Evolutionary conservation across 306 rosid species (phyloP).

Genomic region (Begonia peltatifolia): DNA sequence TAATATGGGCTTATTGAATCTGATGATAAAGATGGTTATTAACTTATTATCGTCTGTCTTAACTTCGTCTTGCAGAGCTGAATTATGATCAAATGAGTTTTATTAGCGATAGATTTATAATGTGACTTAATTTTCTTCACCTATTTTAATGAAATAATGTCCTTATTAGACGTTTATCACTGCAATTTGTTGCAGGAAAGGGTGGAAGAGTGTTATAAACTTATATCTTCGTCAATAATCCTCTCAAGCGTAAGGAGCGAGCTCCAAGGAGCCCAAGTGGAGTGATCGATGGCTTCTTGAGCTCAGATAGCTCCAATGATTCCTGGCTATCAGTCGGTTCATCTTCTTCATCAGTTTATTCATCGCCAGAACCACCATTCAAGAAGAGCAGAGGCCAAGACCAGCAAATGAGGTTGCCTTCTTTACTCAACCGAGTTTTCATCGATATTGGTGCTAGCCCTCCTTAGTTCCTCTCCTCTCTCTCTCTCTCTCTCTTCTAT

Average conservation of each 20-base stretch:
- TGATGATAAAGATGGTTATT: too few species aligned
- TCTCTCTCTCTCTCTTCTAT: constrained; percentile 1
- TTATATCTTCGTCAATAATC: constrained; percentile 17
- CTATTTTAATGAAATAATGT: neutral
- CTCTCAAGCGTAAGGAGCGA: constrained; percentile 29
- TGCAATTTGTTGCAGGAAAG: constrained; percentile 41
- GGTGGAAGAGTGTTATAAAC: constrained; percentile 55
- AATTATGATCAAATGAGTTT: too few species aligned
- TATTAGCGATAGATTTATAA: neutral
- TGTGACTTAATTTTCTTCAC: neutral
- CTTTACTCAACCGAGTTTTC: constrained; percentile 35
- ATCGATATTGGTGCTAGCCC: constrained; percentile 46
- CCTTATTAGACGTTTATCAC: neutral
- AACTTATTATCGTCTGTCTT: neutral
- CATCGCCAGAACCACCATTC: constrained; percentile 34
- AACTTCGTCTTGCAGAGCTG: neutral
- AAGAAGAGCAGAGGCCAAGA: constrained; percentile 57
- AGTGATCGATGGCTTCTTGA: constrained; percentile 50
- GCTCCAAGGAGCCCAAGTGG: constrained; percentile 58
- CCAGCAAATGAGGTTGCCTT: constrained; percentile 39
- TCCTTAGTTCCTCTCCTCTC: constrained; percentile 14
- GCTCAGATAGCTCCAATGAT: constrained; percentile 66
- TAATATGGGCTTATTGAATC: too few species aligned
- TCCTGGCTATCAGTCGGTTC: constrained; percentile 56
- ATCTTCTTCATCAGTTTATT: constrained; percentile 19